Base-by-base conservation (phyloP, 2,329 filamentous ascomycete species). In the Aspergillus proliferans region DNA sequence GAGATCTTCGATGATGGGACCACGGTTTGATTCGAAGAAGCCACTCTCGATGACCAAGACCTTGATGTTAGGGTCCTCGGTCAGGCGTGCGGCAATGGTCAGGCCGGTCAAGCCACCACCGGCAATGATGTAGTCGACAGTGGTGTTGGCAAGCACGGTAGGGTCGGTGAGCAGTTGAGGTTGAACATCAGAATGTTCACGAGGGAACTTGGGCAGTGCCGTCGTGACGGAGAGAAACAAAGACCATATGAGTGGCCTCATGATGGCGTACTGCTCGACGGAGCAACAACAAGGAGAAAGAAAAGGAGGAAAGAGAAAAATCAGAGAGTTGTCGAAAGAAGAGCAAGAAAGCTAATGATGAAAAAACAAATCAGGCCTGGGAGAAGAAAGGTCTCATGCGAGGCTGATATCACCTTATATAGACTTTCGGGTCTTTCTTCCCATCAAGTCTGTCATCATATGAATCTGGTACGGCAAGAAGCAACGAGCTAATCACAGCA, bases 41-140 rank as follows among this genome's bases (percentile, higher is more conserved):
- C 63, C 61, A 1, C 42, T 56, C 48, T 67, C 65, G n/a, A 67
- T 58, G 33, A 64, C 58, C 1, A 60, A 43, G 14, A 67, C 62
- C 1, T 36, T 53, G 41, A 60, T 52, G 1, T 61, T 55, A 3
- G 56, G 51, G 36, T 64, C 51, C 42, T 63, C 60, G 1, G 54
- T 52, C 15, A 66, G 54, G 14, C 55, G 48, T n/a, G 52, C 52
- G 3, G 64, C 57, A n/a, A 62, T 48, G 1, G 61, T 62, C 3
- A 67, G 51, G 14, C 64, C 64, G 5, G 63, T 57, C 42, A 61
- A 40, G 28, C 64, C 64, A 43, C 64, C 61, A 7, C 64, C 64
- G 19, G 60, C 61, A 36, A 67, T 58, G 18, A 68, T 49, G 52
- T 67, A 67, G 52, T 67, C 63, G 47, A 52, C 62, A 1, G 49